These are phyloP conservation scores for Ceratocystis huliohia DNA, from an alignment of 2,329 filamentous ascomycete species.

Conservation along the genomic window DNA sequence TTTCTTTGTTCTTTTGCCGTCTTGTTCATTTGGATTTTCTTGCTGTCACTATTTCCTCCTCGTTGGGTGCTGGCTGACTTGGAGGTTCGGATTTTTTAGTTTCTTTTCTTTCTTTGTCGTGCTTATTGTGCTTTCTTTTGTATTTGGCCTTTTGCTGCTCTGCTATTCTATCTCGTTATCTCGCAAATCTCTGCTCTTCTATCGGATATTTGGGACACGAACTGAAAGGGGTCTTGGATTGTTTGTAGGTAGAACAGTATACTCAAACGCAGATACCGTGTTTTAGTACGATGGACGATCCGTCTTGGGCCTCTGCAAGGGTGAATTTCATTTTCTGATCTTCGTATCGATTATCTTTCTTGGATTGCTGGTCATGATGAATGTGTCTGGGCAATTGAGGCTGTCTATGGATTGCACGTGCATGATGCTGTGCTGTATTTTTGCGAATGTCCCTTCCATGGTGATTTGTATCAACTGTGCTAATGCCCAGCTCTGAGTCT, in stretches of 20 bases:
- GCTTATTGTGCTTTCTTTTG: neutral
- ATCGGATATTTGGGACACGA: neutral
- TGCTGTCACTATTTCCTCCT: neutral
- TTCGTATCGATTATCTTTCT: neutral
- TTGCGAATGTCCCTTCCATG: no score
- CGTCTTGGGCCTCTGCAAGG: no score
- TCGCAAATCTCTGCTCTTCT: neutral
- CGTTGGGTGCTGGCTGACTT: neutral
- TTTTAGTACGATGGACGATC: neutral
- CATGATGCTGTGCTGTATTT: no score
- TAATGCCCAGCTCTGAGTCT: no score
- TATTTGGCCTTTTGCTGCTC: neutral
- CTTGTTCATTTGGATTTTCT: neutral
- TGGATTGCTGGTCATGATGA: no score
- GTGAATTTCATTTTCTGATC: slow-evolving; percentile 2
- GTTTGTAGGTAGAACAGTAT: neutral
- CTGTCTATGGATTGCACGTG: no score
- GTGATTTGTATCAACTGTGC: no score
- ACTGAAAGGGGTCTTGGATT: neutral
- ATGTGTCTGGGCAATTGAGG: no score
- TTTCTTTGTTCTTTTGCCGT: neutral
- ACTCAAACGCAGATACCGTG: neutral
- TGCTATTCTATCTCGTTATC: neutral
- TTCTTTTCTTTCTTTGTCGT: neutral
- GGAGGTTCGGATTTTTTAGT: neutral